Conservation (phyloP, 164 flowering plant genomes). For the Tetracentron sinense region DNA sequence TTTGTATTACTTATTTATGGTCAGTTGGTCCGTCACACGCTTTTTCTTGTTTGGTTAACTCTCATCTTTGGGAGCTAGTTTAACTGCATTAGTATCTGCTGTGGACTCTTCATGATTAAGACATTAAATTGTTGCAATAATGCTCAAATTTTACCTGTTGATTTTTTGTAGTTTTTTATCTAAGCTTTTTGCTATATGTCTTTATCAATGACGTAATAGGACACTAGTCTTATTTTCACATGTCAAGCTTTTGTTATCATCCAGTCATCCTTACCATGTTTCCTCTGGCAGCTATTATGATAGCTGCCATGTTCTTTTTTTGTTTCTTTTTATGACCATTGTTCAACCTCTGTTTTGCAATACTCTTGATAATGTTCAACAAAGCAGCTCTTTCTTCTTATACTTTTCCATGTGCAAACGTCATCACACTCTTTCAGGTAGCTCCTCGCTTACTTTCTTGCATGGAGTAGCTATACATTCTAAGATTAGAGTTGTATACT, state of each 20-base stretch:
- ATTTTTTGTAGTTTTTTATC: no score
- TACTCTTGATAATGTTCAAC: slow-evolving; percentile 87
- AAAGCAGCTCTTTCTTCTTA: slow-evolving; percentile 98
- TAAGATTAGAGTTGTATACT: background rate
- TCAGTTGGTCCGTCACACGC: no score
- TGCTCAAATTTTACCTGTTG: no score
- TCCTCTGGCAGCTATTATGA: background rate
- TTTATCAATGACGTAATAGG: no score
- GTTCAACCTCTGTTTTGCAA: slow-evolving; percentile 43
- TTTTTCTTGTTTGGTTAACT: background rate
- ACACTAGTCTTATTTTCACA: no score
- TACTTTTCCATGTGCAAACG: slow-evolving; percentile 84
- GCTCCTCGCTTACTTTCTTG: background rate
- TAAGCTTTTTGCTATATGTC: no score
- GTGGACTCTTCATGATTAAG: no score
- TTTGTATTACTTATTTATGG: no score
- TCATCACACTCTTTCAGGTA: slow-evolving; percentile 95
- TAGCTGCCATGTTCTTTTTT: background rate
- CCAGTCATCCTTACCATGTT: background rate
- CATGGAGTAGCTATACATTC: background rate
- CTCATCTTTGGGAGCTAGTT: no score
- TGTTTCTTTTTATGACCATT: background rate
- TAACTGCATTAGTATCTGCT: no score
- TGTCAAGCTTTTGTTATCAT: no score
- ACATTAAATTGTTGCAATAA: no score